These are phyloP conservation scores for Stenogyne calaminthoides DNA, from an alignment of 305 asterid species.

Conservation along the genomic window DNA sequence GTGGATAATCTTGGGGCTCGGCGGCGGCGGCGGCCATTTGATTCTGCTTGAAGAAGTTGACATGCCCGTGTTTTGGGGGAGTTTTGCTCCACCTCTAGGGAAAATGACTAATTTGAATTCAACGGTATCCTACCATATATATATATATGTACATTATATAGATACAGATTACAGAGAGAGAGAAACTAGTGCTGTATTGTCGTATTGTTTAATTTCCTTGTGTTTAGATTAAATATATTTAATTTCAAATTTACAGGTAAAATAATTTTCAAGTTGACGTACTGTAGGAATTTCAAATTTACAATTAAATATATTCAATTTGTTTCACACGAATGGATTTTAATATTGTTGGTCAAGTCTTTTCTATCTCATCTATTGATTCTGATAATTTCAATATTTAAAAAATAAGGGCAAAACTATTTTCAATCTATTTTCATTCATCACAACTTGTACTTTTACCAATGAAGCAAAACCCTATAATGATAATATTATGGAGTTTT, in stretches of 20 bases:
- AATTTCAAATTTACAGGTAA: too few relatives aligned
- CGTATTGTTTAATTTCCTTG: neutral
- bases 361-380: too few relatives aligned
- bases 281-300: too few relatives aligned
- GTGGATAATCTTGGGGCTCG: conserved; percentile 80
- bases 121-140: conserved; percentile 39
- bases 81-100: neutral
- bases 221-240: neutral
- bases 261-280: neutral
- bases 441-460: too few relatives aligned
- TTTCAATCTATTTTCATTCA: too few relatives aligned
- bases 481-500: too few relatives aligned
- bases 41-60: conserved; percentile 45
- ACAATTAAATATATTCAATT: too few relatives aligned
- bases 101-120: conserved; percentile 44
- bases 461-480: too few relatives aligned
- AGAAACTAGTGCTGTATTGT: neutral
- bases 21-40: conserved; percentile 72
- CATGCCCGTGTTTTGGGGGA: conserved; percentile 22
- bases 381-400: too few relatives aligned
- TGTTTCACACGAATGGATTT: too few relatives aligned
- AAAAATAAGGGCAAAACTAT: too few relatives aligned
- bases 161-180: neutral
- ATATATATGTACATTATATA: neutral
- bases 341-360: too few relatives aligned